Percentiles rank a stretch among this genome's conserved stretches.
phyloP scores from a whole-genome alignment of 306 rosid genomes.

The Acacia melanoxylon region DNA sequence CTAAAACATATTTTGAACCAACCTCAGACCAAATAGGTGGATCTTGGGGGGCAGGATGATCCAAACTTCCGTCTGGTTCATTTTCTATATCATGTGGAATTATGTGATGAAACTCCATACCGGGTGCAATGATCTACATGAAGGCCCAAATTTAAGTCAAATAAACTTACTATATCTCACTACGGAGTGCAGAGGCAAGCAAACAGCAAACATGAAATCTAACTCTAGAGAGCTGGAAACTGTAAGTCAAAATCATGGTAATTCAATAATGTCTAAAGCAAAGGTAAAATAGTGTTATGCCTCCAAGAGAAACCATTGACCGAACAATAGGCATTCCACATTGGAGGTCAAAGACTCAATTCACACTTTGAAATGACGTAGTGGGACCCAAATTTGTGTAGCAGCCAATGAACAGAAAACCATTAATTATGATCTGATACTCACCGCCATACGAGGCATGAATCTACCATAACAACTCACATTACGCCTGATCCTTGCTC shows the following conservation, averaged over 20 bases:
- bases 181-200: conserved; percentile 3
- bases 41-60: conserved; percentile 86
- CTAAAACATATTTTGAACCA: conserved; percentile 31
- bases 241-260: conserved; percentile 21
- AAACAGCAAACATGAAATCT: conserved; percentile 21
- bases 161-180: conserved; percentile 15
- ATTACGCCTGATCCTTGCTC: conserved; percentile 94
- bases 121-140: conserved; percentile 90
- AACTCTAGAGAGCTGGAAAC: conserved; percentile 35
- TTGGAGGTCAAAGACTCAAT: background rate
- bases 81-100: conserved; percentile 81
- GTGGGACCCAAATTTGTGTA: background rate
- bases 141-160: conserved; percentile 7
- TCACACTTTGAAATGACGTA: background rate
- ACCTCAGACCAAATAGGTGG: conserved; percentile 98
- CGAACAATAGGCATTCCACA: background rate
- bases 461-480: conserved; percentile 98
- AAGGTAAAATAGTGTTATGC: conserved; percentile 4
- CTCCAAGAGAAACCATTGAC: background rate
- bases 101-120: conserved; percentile 99
- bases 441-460: conserved; percentile 96
- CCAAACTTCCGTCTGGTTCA: conserved; percentile 79
- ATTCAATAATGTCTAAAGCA: conserved; percentile 11
- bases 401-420: conserved; percentile 2
- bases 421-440: conserved; percentile 32